A percentile compares a stretch with the other conserved stretches of the same genome.
phyloP scores from a whole-genome alignment of 768 basidiomycete species.

The Lentinula aciculospora region DNA sequence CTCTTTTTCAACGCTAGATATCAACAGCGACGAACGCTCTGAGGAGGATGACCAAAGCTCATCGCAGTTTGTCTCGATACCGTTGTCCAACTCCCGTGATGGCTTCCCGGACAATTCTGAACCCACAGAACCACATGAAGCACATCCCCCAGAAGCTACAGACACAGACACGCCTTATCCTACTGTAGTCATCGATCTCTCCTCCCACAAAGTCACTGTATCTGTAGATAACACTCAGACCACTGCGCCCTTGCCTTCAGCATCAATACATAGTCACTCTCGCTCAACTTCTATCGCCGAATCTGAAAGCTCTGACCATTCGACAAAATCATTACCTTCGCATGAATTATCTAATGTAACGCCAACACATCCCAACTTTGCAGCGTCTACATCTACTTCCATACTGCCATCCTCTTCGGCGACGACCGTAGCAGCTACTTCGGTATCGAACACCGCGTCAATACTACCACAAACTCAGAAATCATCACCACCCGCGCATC shows the following conservation, averaged over 20 bases:
- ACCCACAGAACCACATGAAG: background rate
- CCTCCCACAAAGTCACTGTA: slow-evolving; percentile 23
- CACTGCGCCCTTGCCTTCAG: background rate
- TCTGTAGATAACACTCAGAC: slow-evolving; percentile 11
- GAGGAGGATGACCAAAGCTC: slow-evolving; percentile 9
- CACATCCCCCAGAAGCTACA: slow-evolving; percentile 7
- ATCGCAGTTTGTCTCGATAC: slow-evolving; percentile 16
- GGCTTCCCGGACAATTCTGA: slow-evolving; percentile 6
- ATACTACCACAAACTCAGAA: background rate
- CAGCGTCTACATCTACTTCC: slow-evolving; percentile 18
- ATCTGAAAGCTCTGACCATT: background rate
- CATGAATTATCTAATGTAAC: background rate
- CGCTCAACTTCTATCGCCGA: slow-evolving; percentile 1
- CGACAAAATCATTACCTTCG: background rate
- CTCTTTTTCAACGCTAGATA: slow-evolving; percentile 56
- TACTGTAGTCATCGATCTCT: slow-evolving; percentile 38
- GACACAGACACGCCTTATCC: slow-evolving; percentile 25
- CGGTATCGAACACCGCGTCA: slow-evolving; percentile 7
- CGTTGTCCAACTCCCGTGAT: slow-evolving; percentile 18
- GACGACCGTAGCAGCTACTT: slow-evolving; percentile 13
- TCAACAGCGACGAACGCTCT: slow-evolving; percentile 31
- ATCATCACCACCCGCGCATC: slow-evolving; percentile 24
- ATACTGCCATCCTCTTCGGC: slow-evolving; percentile 24
- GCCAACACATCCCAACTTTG: background rate
- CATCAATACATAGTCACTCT: background rate